Evolutionary conservation across 768 basidiomycete genomes (phyloP).

Genomic region (Leucosporidium scottii): DNA sequence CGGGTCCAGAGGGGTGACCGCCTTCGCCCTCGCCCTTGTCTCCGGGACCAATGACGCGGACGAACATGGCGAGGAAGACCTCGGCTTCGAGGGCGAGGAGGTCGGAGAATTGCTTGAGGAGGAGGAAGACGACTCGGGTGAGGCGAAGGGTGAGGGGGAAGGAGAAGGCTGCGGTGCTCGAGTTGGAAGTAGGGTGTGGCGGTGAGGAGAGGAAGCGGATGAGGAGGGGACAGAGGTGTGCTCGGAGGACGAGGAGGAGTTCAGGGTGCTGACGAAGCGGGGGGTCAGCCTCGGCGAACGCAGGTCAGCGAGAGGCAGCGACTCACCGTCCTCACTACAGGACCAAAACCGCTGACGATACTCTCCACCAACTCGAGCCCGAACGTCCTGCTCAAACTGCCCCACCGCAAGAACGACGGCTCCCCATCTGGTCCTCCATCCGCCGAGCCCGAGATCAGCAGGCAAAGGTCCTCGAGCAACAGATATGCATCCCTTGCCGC

Average conservation of each 20-base stretch:
- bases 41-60: conserved; percentile 44
- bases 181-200: conserved; percentile 33
- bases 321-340: conserved; percentile 69
- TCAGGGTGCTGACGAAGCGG: conserved; percentile 59
- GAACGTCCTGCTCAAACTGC: conserved; percentile 81
- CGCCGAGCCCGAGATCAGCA: conserved; percentile 61
- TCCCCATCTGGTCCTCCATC: conserved; percentile 48
- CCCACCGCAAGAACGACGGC: conserved; percentile 72
- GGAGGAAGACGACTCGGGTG: conserved; percentile 84
- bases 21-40: conserved; percentile 40
- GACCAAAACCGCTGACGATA: conserved; percentile 83
- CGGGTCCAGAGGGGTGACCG: conserved; percentile 36
- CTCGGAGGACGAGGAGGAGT: conserved; percentile 73
- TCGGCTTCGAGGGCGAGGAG: conserved; percentile 78
- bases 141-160: conserved; percentile 68
- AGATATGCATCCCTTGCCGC: conserved; percentile 77
- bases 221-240: conserved; percentile 82
- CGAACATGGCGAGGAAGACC: conserved; percentile 63
- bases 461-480: conserved; percentile 85
- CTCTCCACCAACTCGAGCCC: conserved; percentile 96
- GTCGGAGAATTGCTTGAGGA: conserved; percentile 80
- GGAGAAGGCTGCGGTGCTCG: conserved; percentile 21
- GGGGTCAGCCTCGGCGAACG: neutral
- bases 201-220: conserved; percentile 65
- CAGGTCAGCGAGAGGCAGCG: neutral